Conservation (phyloP, 306 rosid genomes). For the Trifolium subterraneum region DNA sequence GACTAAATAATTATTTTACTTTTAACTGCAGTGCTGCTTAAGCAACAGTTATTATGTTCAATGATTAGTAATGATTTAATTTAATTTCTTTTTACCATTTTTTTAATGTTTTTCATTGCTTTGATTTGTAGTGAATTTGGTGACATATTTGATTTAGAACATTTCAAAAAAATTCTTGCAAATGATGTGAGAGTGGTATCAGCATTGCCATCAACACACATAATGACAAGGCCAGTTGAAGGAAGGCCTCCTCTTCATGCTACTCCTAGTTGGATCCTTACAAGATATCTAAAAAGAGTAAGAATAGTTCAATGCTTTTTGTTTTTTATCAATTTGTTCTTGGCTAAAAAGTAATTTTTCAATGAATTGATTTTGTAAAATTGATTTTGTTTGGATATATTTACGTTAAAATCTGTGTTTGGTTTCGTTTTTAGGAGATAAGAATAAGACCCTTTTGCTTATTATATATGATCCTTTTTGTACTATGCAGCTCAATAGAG, state of each 20-base stretch:
- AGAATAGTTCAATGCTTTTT: slow-evolving; percentile 36
- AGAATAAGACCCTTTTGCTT: not conserved
- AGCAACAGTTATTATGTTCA: too few relatives aligned
- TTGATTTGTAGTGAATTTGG: slow-evolving; percentile 81
- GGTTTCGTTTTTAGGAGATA: too few relatives aligned
- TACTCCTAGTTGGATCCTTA: slow-evolving; percentile 82
- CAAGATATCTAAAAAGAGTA: slow-evolving; percentile 80
- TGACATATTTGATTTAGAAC: slow-evolving; percentile 93
- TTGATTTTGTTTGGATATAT: too few relatives aligned
- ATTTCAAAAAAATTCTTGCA: slow-evolving; percentile 81
- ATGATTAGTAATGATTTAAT: too few relatives aligned
- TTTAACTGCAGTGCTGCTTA: too few relatives aligned
- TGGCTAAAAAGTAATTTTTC: not conserved
- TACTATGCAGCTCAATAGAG: slow-evolving; percentile 78
- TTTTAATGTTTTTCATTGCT: slow-evolving; percentile 5
- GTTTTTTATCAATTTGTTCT: slow-evolving; percentile 4
- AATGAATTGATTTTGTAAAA: too few relatives aligned
- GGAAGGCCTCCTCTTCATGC: slow-evolving; percentile 85
- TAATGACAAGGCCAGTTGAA: slow-evolving; percentile 81
- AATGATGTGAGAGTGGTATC: slow-evolving; percentile 83
- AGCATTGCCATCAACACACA: slow-evolving; percentile 86
- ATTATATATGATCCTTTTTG: slow-evolving; percentile 27
- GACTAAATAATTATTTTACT: too few relatives aligned
- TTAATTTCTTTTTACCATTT: too few relatives aligned
- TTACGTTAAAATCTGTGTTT: too few relatives aligned